Conservation (phyloP, 2,329 filamentous ascomycete genomes). For the Coleophoma eucalyptorum region DNA sequence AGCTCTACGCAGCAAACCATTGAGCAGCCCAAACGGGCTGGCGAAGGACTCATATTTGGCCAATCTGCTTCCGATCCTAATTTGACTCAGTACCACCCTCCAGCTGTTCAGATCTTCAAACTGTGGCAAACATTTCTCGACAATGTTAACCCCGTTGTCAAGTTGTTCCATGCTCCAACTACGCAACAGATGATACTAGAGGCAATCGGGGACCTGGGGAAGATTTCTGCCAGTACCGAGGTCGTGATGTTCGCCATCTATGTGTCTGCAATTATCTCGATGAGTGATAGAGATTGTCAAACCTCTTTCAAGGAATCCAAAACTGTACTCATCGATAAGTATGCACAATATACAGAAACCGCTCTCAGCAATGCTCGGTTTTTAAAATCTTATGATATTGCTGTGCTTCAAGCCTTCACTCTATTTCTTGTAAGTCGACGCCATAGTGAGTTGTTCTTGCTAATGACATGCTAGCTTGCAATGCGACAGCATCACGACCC, state of each 20-base stretch:
- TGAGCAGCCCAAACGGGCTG: background rate
- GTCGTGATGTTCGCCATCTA: conserved; percentile 66
- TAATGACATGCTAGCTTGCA: conserved; percentile 9
- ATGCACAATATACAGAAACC: conserved; percentile 55
- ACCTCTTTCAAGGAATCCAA: conserved; percentile 49
- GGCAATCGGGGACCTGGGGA: conserved; percentile 47
- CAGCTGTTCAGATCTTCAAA: conserved; percentile 54
- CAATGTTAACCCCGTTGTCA: conserved; percentile 65
- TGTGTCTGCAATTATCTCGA: conserved; percentile 51
- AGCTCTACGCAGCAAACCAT: too few relatives aligned
- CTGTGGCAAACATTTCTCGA: conserved; percentile 67
- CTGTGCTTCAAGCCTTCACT: conserved; percentile 62
- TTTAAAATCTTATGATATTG: conserved; percentile 57
- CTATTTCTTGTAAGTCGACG: conserved; percentile 54
- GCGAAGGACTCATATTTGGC: conserved; percentile 43
- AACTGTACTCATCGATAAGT: conserved; percentile 44
- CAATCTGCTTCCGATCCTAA: too few relatives aligned
- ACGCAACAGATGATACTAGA: conserved; percentile 61
- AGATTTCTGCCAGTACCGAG: conserved; percentile 46
- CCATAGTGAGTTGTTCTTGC: background rate
- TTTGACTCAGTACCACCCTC: conserved; percentile 41
- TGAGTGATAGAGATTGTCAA: conserved; percentile 50
- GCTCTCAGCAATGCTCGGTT: conserved; percentile 64
- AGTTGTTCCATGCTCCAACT: conserved; percentile 62
- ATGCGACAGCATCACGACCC: conserved; percentile 21